phyloP scores from a whole-genome alignment of 225 moss, liverwort and hornwort species.

The Marchantia paleacea region DNA sequence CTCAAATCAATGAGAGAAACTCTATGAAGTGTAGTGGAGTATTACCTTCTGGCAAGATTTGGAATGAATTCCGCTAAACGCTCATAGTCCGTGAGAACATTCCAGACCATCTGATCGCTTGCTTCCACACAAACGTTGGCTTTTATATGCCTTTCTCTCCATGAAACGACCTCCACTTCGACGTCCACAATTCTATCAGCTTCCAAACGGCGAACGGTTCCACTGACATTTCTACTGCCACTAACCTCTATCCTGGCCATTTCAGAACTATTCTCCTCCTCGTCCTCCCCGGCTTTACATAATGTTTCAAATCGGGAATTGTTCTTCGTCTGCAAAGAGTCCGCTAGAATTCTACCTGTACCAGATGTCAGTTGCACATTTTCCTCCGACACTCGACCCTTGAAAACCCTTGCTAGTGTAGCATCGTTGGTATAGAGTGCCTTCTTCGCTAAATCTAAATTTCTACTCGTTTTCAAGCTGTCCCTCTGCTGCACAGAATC shows the following conservation, averaged over 20 bases:
- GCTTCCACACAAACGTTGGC: constrained; percentile 71
- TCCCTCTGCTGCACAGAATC: neutral
- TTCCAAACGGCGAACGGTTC: constrained; percentile 8
- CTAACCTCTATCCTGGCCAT: neutral
- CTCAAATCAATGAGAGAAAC: neutral
- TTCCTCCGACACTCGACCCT: neutral
- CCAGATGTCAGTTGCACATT: neutral
- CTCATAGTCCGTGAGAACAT: constrained; percentile 86
- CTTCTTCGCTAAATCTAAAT: neutral
- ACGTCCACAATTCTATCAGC: constrained; percentile 60
- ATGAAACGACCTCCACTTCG: constrained; percentile 80
- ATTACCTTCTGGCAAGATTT: constrained; percentile 78
- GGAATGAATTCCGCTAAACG: constrained; percentile 92
- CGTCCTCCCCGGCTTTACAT: neutral
- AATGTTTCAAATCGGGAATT: constrained; percentile 6
- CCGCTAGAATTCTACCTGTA: constrained; percentile 5
- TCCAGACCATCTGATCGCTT: constrained; percentile 69
- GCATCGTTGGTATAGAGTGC: neutral
- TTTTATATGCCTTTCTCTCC: constrained; percentile 90
- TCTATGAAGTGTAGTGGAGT: neutral
- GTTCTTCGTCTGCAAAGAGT: neutral
- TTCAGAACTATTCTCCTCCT: neutral
- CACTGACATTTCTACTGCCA: neutral
- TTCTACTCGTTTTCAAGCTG: neutral
- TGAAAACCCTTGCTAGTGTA: neutral